Percentiles rank a stretch among this genome's conserved stretches.
Conservation (phyloP, 2,329 filamentous ascomycete genomes). For the Fusarium sp. region DNA sequence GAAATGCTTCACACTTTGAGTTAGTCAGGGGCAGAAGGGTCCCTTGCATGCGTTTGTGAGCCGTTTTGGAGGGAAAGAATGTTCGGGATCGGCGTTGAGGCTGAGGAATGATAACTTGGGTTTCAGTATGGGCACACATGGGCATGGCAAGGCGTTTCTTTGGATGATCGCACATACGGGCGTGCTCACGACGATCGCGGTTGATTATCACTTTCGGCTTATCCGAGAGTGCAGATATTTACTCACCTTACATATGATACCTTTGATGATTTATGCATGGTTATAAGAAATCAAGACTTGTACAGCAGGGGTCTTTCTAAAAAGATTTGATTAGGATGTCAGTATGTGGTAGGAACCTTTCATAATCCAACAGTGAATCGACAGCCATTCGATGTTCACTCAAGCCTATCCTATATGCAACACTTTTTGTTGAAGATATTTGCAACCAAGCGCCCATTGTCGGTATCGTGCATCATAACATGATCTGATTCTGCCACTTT, state of each 20-base stretch:
- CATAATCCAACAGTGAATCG: not conserved
- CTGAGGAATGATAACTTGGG: constrained; percentile 6
- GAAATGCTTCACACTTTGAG: not conserved
- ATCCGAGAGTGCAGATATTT: not conserved
- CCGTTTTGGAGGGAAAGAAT: constrained; percentile 4
- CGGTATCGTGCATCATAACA: not conserved
- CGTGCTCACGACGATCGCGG: constrained; percentile 5
- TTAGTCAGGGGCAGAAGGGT: not conserved
- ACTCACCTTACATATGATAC: constrained; percentile 7
- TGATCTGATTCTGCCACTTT: not conserved
- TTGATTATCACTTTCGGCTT: constrained; percentile 6
- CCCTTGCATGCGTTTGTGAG: not conserved
- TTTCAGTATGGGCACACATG: constrained; percentile 19
- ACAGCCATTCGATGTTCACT: not conserved
- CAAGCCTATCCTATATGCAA: not conserved
- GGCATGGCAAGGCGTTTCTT: constrained; percentile 41
- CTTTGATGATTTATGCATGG: constrained; percentile 13
- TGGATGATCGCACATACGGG: constrained; percentile 3
- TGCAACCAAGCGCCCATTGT: not conserved
- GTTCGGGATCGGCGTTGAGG: constrained; percentile 30
- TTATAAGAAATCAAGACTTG: not conserved
- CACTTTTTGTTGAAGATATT: not conserved
- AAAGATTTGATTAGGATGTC: not conserved
- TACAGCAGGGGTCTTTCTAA: not conserved
- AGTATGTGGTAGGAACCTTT: not conserved